Base-by-base conservation (phyloP, 2,329 filamentous ascomycete species). In the Penicillium brevicompactum region DNA sequence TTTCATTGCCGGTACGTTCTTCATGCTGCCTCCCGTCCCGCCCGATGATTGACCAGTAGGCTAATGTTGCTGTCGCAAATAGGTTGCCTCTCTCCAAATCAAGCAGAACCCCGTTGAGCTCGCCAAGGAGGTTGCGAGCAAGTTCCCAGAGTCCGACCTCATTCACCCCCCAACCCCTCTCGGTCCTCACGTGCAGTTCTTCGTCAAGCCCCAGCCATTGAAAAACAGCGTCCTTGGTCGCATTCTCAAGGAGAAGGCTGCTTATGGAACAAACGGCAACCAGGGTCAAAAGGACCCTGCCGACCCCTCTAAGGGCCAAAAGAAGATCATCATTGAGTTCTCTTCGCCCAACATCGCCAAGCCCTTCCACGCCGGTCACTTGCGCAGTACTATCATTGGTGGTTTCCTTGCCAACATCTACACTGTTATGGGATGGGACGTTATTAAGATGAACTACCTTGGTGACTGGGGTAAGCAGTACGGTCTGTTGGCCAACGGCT, bases 391-490 rank as follows among this genome's bases (percentile, higher is more conserved):
- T 45, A 87, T 88, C 67, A 87, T 88, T 53, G 85, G 85, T 60
- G 85, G 84, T 53, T 88, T 87, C 72, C 73, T 87, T 27, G 77
- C 83, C 13, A 87, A 87, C 65, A 72, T 87, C 10, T 84, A 85
- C 70, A 79, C 82, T 53, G 76, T 80, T 40, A 80, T 83, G 60
- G 85, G 85, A 50, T 87, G 84, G 83, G 80, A 87, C 13, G 84
- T 87, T 2, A 73, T 82, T 47, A 80, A 82, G 56, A 83, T 87
- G 81, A 87, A 88, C 74, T 87, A 87, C 70, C 79, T 87, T 4
- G 85, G 85, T 58, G 85, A 88, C 67, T 88, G 85, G 85, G 85
- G 85, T 49, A 87, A 87, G 76, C 85, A 87, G 70, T 87, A 87
- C 58, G 85, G 85, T 64, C 77, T 88, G 32, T 73, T 87, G 48